Evolutionary conservation across 2,329 filamentous ascomycete genomes (phyloP).

Genomic region (Paramyrothecium sp.): DNA sequence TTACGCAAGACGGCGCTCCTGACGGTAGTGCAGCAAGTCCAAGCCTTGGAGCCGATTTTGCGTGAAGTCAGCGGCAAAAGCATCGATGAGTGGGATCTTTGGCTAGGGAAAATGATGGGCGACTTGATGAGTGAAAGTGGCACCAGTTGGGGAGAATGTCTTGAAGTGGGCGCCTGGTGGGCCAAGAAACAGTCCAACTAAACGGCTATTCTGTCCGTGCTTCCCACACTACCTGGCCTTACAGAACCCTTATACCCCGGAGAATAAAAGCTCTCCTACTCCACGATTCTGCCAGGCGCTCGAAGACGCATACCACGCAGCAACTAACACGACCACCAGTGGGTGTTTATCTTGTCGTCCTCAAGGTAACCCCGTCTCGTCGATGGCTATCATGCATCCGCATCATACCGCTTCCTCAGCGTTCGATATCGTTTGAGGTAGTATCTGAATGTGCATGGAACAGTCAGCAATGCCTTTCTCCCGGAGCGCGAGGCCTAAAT

Average conservation of each 20-base stretch:
- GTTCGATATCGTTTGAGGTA: slow-evolving; percentile 90
- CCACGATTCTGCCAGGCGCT: too few species aligned
- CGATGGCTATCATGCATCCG: slow-evolving; percentile 24
- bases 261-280: too few species aligned
- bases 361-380: neutral
- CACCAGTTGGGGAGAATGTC: slow-evolving; percentile 79
- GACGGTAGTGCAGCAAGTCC: slow-evolving; percentile 79
- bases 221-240: neutral
- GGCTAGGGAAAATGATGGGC: slow-evolving; percentile 84
- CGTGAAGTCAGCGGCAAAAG: slow-evolving; percentile 82
- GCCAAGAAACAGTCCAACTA: slow-evolving; percentile 63
- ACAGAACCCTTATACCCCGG: neutral
- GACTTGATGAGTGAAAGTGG: slow-evolving; percentile 79
- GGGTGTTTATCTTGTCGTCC: too few species aligned
- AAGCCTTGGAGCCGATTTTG: slow-evolving; percentile 79
- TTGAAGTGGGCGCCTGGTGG: slow-evolving; percentile 85
- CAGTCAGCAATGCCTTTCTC: slow-evolving; percentile 1
- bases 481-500: neutral
- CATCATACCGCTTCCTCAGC: slow-evolving; percentile 76
- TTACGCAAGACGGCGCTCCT: slow-evolving; percentile 77
- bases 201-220: neutral
- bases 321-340: too few species aligned
- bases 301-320: too few species aligned
- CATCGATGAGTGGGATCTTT: slow-evolving; percentile 88
- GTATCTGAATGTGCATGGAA: slow-evolving; percentile 59